phyloP scores from a whole-genome alignment of 768 basidiomycete genomes.

The Infundibulicybe gibba region DNA sequence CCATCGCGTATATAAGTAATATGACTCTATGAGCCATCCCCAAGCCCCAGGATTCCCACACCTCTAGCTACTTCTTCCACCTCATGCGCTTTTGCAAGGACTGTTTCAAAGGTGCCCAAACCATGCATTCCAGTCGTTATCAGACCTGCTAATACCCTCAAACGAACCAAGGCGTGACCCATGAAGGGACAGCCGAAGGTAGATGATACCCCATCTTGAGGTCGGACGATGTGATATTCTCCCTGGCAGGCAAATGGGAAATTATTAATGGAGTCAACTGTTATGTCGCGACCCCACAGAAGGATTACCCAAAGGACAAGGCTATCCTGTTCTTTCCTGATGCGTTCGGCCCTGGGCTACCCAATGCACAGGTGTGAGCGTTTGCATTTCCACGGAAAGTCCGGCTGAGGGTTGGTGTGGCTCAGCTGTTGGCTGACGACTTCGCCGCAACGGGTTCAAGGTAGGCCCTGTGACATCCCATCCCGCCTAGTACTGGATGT shows the following conservation, averaged over 20 bases:
- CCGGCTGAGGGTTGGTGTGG: too few species aligned
- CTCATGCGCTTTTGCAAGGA: slow-evolving; percentile 36
- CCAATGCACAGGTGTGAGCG: slow-evolving; percentile 25
- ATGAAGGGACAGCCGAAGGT: slow-evolving; percentile 48
- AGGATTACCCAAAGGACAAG: slow-evolving; percentile 51
- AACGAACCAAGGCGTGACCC: slow-evolving; percentile 38
- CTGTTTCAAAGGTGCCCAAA: slow-evolving; percentile 46
- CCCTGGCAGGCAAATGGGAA: slow-evolving; percentile 41
- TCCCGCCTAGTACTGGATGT: not conserved
- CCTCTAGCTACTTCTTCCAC: not conserved
- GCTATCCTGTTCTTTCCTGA: slow-evolving; percentile 53
- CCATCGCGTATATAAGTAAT: too few species aligned
- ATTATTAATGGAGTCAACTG: slow-evolving; percentile 41
- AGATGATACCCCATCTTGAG: not conserved
- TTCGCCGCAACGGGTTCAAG: not conserved
- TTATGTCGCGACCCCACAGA: slow-evolving; percentile 52
- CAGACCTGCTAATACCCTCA: not conserved
- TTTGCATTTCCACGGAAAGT: too few species aligned
- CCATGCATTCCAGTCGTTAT: not conserved
- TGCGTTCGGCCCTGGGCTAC: slow-evolving; percentile 43
- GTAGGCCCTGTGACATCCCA: not conserved
- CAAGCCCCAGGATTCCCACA: too few species aligned
- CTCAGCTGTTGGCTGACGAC: slow-evolving; percentile 3
- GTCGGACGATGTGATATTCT: slow-evolving; percentile 1
- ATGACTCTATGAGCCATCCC: too few species aligned